Evolutionary conservation across 2,329 filamentous ascomycete genomes (phyloP).

Genomic region (Lachnellula subtilissima): DNA sequence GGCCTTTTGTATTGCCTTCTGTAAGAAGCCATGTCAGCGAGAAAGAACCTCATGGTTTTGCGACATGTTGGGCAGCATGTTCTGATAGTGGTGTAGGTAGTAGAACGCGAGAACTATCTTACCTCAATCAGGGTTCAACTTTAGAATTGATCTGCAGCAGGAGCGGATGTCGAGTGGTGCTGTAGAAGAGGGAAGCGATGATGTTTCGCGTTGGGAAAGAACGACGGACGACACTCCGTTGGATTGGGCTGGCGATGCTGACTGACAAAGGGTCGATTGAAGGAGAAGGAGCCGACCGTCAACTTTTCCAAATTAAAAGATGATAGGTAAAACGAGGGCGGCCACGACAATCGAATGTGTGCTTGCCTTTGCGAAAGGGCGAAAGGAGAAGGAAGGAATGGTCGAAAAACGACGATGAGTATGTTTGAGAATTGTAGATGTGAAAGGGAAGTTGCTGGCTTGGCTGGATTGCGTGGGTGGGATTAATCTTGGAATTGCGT

Average conservation of each 20-base stretch:
- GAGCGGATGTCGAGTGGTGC: background rate
- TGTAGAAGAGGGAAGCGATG: background rate
- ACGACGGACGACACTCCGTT: background rate
- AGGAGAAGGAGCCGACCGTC: background rate
- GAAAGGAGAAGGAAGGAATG: slow-evolving; percentile 5
- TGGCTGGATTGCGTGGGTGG: background rate
- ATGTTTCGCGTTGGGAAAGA: slow-evolving; percentile 5
- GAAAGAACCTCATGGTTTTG: slow-evolving; percentile 10
- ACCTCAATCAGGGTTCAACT: background rate
- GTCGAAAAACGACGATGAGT: slow-evolving; percentile 2
- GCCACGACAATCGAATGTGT: slow-evolving; percentile 30
- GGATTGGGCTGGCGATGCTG: slow-evolving; percentile 1
- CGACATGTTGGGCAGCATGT: slow-evolving; percentile 1
- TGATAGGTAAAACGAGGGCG: slow-evolving; percentile 8
- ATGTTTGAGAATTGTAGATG: background rate
- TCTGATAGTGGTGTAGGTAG: background rate
- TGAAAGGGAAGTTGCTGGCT: background rate
- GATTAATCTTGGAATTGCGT: background rate
- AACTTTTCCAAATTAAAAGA: background rate
- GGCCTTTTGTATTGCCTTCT: slow-evolving; percentile 10
- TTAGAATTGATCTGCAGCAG: background rate
- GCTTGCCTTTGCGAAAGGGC: slow-evolving; percentile 18
- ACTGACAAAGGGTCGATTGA: background rate
- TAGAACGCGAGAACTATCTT: background rate
- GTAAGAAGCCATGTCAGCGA: slow-evolving; percentile 21